Conservation (phyloP, 140 eudicot species). For the Cichorium intybus region DNA sequence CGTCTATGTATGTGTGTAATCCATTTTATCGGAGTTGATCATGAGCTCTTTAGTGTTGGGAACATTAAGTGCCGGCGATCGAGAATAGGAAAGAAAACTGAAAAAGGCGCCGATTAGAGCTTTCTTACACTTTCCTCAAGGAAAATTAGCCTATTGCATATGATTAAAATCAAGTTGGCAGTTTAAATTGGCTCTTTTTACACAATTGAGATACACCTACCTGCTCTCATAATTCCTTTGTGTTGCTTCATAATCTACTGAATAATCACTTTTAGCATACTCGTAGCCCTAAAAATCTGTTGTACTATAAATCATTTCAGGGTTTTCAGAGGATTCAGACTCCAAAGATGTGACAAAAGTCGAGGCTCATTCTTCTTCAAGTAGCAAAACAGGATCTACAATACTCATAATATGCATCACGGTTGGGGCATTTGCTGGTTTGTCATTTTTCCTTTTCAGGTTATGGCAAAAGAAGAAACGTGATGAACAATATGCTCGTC, state of each 20-base stretch:
- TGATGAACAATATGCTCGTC: constrained; percentile 78
- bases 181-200: neutral
- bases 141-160: neutral
- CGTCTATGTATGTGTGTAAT: constrained; percentile 6
- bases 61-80: too few relatives aligned
- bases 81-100: too few relatives aligned
- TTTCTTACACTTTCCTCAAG: too few relatives aligned
- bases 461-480: constrained; percentile 88
- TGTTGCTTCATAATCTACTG: neutral
- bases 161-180: neutral
- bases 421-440: constrained; percentile 41
- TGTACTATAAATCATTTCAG: constrained; percentile 33
- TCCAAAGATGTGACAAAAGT: constrained; percentile 41
- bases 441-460: constrained; percentile 66
- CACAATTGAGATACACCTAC: neutral
- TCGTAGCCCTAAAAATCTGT: neutral
- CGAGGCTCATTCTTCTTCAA: constrained; percentile 34
- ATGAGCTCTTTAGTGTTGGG: too few relatives aligned
- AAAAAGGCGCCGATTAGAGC: too few relatives aligned
- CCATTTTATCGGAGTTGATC: neutral
- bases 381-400: constrained; percentile 54
- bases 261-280: neutral
- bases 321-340: constrained; percentile 49
- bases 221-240: neutral
- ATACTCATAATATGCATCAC: constrained; percentile 44